Evolutionary conservation across 1,284 basidiomycete genomes (phyloP).

Genomic region (Ceratobasidium sp.): DNA sequence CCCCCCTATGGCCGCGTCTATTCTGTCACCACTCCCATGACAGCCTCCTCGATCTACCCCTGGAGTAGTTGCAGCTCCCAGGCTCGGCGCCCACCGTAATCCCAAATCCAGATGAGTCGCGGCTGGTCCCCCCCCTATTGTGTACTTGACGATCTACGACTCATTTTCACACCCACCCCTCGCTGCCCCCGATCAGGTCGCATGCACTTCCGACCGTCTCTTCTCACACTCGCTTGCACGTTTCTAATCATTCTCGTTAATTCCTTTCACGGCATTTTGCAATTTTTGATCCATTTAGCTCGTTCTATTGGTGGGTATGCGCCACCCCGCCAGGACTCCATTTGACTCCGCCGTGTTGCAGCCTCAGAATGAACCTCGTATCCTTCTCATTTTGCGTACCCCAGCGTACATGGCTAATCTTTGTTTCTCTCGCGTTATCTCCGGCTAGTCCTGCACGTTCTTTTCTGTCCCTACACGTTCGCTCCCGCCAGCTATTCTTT

Average conservation of each 20-base stretch:
- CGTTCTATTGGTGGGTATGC: not conserved
- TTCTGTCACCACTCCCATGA: no score
- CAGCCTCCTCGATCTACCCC: no score
- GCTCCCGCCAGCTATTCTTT: not conserved
- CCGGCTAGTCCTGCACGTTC: not conserved
- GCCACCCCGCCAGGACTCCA: slow-evolving; percentile 20
- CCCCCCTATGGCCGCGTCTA: no score
- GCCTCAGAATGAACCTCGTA: no score
- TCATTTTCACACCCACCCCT: slow-evolving; percentile 29
- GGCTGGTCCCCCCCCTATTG: not conserved
- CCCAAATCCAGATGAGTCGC: no score
- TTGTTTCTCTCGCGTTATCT: no score
- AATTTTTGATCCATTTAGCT: not conserved
- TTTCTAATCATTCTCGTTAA: slow-evolving; percentile 13
- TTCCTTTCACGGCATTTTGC: not conserved
- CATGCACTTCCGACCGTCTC: not conserved
- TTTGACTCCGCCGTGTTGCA: no score
- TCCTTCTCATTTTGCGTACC: not conserved
- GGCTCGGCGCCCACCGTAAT: no score
- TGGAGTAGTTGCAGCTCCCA: no score
- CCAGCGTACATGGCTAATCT: not conserved
- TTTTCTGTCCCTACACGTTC: not conserved
- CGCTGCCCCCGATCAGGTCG: slow-evolving; percentile 20
- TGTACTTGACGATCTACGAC: slow-evolving; percentile 3
- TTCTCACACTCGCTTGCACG: slow-evolving; percentile 33